A percentile compares a stretch with the other conserved stretches of the same genome.
phyloP scores from a whole-genome alignment of 768 basidiomycete species.

The Tulasnella sp. region DNA sequence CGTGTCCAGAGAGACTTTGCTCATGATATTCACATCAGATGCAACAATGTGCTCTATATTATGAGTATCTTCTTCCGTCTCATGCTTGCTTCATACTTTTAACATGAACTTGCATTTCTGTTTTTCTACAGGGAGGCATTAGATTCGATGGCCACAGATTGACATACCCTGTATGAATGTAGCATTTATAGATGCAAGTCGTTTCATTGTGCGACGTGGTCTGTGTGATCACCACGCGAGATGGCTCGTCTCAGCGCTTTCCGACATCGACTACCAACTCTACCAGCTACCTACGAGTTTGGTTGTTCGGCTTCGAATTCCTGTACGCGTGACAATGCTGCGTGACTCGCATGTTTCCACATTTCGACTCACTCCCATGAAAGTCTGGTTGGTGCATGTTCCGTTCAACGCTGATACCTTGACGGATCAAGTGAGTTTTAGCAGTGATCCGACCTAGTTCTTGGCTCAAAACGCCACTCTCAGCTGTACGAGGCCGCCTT shows the following conservation, averaged over 20 bases:
- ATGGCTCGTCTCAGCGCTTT: neutral
- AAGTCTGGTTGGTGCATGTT: neutral
- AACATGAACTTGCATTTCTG: conserved; percentile 23
- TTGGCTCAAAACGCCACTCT: neutral
- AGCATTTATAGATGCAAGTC: neutral
- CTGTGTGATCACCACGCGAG: neutral
- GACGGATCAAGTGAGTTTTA: neutral
- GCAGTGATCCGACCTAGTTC: neutral
- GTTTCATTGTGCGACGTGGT: neutral
- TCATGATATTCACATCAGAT: conserved; percentile 35
- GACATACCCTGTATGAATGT: neutral
- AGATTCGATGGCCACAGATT: neutral
- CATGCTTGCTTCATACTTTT: neutral
- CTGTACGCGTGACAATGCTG: neutral
- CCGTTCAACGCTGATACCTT: neutral
- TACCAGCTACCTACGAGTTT: neutral
- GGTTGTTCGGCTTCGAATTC: neutral
- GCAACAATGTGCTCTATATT: conserved; percentile 95
- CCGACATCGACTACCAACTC: neutral
- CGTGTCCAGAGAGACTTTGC: neutral
- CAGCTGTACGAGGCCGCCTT: conserved; percentile 46
- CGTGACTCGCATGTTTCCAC: neutral
- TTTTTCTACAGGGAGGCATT: conserved; percentile 62
- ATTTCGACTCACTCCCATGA: neutral
- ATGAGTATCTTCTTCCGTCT: conserved; percentile 45